phyloP scores from a whole-genome alignment of 2,329 filamentous ascomycete genomes.

The Periglandula ipomoeae region DNA sequence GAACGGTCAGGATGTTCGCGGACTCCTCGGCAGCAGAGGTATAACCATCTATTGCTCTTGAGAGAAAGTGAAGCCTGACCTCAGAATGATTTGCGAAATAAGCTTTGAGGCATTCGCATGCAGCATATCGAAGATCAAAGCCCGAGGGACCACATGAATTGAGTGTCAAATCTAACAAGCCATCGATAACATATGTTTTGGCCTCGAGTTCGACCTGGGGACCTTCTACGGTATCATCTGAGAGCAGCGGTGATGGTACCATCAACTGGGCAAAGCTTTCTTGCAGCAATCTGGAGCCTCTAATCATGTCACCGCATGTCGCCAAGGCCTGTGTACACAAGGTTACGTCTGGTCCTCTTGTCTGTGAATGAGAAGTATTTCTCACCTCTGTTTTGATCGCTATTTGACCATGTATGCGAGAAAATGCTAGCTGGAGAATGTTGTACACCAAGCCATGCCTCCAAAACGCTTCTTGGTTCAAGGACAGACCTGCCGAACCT shows the following conservation, averaged over 20 bases:
- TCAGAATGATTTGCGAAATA: conserved; percentile 78
- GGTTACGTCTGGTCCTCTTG: conserved; percentile 3
- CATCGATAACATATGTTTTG: conserved; percentile 85
- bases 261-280: conserved; percentile 83
- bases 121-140: conserved; percentile 75
- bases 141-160: conserved; percentile 55
- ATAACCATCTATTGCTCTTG: conserved; percentile 83
- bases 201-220: conserved; percentile 40
- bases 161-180: conserved; percentile 73
- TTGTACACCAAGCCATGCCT: conserved; percentile 71
- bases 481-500: conserved; percentile 69
- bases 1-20: conserved; percentile 77
- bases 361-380: conserved; percentile 8
- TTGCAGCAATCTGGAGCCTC: conserved; percentile 69
- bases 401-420: conserved; percentile 52
- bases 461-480: conserved; percentile 82
- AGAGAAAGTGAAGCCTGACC: conserved; percentile 77
- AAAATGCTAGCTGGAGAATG: conserved; percentile 76
- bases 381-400: conserved; percentile 73
- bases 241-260: conserved; percentile 52
- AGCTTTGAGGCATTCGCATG: conserved; percentile 83
- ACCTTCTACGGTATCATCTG: conserved; percentile 23
- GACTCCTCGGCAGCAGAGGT: conserved; percentile 67
- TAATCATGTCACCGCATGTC: conserved; percentile 82
- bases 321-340: conserved; percentile 53